Evolutionary conservation across 1,139 yeast genomes (phyloP).

Genomic region (Casaregolazyma suthepensis): DNA sequence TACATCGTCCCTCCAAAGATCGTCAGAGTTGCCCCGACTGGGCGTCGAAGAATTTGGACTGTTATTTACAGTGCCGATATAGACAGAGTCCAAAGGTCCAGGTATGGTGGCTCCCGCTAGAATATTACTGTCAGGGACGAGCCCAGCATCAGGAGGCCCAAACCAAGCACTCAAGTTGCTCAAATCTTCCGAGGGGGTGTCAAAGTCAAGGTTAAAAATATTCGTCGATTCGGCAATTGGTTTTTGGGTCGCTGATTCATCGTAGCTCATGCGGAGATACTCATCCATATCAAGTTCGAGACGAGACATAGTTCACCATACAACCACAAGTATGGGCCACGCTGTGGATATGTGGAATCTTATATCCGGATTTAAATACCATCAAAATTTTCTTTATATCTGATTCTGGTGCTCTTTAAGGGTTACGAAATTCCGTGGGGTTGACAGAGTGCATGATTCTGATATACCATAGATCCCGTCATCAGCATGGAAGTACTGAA

Average conservation of each 20-base stretch:
- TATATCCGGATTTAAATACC: background rate
- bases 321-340: background rate
- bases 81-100: background rate
- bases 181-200: background rate
- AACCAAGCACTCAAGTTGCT: background rate
- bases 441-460: background rate
- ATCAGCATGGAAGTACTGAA: background rate
- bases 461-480: background rate
- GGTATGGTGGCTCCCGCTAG: background rate
- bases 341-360: background rate
- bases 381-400: background rate
- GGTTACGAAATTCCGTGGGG: background rate
- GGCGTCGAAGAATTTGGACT: background rate
- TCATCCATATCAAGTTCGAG: background rate
- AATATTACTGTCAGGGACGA: background rate
- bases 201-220: background rate
- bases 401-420: background rate
- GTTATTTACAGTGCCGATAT: background rate
- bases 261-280: background rate
- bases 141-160: background rate
- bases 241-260: background rate
- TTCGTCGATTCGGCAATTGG: background rate
- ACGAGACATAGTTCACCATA: background rate
- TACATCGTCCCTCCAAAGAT: background rate
- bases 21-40: background rate